Evolutionary conservation across 1,284 basidiomycete genomes (phyloP).

Genomic region (Cryptococcus amylolentus): DNA sequence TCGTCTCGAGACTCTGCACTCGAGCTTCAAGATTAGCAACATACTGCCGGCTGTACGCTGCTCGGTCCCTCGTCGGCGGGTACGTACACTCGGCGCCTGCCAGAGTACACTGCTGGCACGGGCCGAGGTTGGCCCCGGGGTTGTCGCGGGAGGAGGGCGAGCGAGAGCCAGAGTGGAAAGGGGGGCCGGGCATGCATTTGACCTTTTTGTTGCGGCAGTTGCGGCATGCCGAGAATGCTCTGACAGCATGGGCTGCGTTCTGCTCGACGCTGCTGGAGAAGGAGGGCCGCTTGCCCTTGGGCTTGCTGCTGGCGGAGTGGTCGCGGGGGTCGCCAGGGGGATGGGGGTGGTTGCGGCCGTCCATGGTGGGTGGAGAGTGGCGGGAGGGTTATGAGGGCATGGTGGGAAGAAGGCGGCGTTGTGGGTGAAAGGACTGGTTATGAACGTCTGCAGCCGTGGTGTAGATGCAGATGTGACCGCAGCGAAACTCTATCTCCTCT

Average conservation of each 20-base stretch:
- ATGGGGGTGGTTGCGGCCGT: background rate
- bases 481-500: no score
- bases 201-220: conserved; percentile 43
- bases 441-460: background rate
- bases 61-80: conserved; percentile 44
- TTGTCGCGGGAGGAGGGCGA: conserved; percentile 1
- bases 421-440: background rate
- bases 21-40: conserved; percentile 45
- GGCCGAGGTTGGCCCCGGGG: conserved; percentile 5
- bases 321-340: background rate
- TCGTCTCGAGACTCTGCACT: conserved; percentile 43
- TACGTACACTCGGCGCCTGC: conserved; percentile 42
- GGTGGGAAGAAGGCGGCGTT: background rate
- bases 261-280: background rate
- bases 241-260: background rate
- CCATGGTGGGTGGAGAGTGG: background rate
- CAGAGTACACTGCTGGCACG: conserved; percentile 43
- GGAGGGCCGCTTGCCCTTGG: conserved; percentile 9
- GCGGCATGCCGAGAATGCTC: conserved; percentile 43
- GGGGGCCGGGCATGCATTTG: conserved; percentile 39
- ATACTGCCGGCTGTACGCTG: conserved; percentile 45
- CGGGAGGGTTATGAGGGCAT: background rate
- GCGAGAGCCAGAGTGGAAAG: background rate
- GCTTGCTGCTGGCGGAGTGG: conserved; percentile 2
- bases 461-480: no score